A percentile compares a stretch with the other conserved stretches of the same genome.
Conservation (phyloP, 2,329 filamentous ascomycete species). For the Aureobasidium sp. region DNA sequence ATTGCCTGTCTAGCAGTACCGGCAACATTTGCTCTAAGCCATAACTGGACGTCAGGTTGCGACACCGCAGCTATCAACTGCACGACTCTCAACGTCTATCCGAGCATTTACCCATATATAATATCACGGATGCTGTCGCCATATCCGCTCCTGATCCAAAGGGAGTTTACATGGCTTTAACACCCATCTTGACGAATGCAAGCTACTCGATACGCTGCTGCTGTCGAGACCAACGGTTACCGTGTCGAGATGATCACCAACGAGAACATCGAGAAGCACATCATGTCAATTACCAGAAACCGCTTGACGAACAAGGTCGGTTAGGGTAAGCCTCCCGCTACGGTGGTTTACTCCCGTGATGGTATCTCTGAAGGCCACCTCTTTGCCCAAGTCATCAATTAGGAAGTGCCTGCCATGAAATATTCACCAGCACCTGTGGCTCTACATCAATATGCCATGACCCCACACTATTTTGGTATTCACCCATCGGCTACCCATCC, state of each 20-base stretch:
- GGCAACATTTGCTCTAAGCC: no score
- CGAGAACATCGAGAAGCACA: slow-evolving; percentile 60
- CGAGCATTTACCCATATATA: no score
- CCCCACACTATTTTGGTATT: no score
- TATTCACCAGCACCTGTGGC: no score
- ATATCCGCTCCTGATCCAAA: slow-evolving; percentile 60
- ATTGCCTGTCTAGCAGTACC: no score
- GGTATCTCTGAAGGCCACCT: slow-evolving; percentile 83
- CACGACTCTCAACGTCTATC: no score
- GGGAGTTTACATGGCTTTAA: slow-evolving; percentile 72
- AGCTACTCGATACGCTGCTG: slow-evolving; percentile 68
- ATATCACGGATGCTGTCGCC: no score
- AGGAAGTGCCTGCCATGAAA: slow-evolving; percentile 73
- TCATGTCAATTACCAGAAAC: slow-evolving; percentile 53
- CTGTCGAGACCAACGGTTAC: slow-evolving; percentile 74
- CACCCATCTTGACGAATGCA: slow-evolving; percentile 75
- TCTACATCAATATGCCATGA: no score
- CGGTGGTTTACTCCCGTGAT: slow-evolving; percentile 88
- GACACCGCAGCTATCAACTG: no score
- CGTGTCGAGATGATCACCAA: slow-evolving; percentile 71
- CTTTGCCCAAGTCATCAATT: slow-evolving; percentile 70
- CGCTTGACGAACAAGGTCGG: slow-evolving; percentile 57
- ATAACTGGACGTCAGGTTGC: no score
- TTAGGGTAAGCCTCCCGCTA: slow-evolving; percentile 53
- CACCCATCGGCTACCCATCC: no score